Conservation (phyloP, 768 basidiomycete species). For the Pleurotus tuber-regium region DNA sequence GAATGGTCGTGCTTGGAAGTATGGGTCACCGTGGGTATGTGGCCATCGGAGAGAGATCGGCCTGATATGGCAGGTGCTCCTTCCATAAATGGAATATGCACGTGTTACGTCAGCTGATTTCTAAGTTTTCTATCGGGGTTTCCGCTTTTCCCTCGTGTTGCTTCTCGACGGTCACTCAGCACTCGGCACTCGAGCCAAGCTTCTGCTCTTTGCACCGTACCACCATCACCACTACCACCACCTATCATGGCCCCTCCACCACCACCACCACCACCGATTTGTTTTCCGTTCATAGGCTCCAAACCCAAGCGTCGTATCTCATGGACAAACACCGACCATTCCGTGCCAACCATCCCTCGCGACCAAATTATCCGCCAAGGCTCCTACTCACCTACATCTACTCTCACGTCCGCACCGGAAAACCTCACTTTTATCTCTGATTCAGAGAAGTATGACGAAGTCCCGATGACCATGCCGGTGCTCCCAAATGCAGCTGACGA, state of each 20-base stretch:
- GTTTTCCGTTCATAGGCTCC: conserved; percentile 55
- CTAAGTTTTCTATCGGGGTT: conserved; percentile 1
- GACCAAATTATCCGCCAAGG: conserved; percentile 37
- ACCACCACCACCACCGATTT: conserved; percentile 57
- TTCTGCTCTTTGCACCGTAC: conserved; percentile 13
- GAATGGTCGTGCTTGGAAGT: neutral
- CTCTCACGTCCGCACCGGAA: conserved; percentile 39
- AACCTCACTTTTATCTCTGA: conserved; percentile 59
- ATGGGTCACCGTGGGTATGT: too few relatives aligned
- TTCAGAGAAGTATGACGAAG: conserved; percentile 58
- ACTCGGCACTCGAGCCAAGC: conserved; percentile 25
- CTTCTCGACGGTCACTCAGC: conserved; percentile 16
- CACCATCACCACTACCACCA: conserved; percentile 18
- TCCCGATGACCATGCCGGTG: conserved; percentile 31
- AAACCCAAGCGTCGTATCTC: conserved; percentile 48
- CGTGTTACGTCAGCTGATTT: conserved; percentile 23
- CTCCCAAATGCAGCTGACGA: conserved; percentile 27
- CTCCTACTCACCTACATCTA: conserved; percentile 43
- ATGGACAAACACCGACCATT: conserved; percentile 30
- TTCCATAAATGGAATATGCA: conserved; percentile 17
- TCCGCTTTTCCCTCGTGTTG: conserved; percentile 9
- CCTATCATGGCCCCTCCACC: conserved; percentile 50
- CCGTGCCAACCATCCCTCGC: conserved; percentile 18
- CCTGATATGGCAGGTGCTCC: conserved; percentile 14
- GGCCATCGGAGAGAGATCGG: neutral